phyloP scores from a whole-genome alignment of 352 stramenopile species.

The Globisporangium parvum region DNA sequence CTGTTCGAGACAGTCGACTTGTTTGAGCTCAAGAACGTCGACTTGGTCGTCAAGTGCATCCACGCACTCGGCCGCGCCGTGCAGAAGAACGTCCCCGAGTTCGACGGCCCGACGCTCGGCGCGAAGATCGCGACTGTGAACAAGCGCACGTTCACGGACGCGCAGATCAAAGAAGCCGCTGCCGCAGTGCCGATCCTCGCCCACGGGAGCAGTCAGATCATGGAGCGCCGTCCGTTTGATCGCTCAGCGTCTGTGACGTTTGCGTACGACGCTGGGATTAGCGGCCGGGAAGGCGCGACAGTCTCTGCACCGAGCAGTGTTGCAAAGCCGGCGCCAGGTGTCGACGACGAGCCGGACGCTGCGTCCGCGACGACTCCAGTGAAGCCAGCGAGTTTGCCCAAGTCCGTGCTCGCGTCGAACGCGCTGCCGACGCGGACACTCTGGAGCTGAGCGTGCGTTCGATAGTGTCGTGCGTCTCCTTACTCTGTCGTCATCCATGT shows the following conservation, averaged over 20 bases:
- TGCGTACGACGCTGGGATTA: conserved; percentile 42
- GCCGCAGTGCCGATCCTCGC: conserved; percentile 51
- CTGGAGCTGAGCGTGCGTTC: conserved; percentile 32
- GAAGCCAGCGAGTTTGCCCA: conserved; percentile 13
- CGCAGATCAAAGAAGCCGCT: conserved; percentile 56
- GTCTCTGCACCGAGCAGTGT: neutral
- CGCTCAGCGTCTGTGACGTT: conserved; percentile 67
- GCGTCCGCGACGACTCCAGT: neutral
- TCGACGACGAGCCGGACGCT: neutral
- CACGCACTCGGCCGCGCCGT: conserved; percentile 73
- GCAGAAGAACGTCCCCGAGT: conserved; percentile 72
- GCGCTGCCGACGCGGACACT: conserved; percentile 42
- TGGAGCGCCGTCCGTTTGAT: conserved; percentile 63
- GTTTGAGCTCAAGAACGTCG: conserved; percentile 85
- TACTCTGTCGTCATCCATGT: neutral
- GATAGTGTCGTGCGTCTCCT: too few species aligned
- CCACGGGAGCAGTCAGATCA: conserved; percentile 46
- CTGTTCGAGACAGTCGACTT: conserved; percentile 90
- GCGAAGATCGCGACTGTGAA: conserved; percentile 72
- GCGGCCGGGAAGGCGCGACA: conserved; percentile 11
- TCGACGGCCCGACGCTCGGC: conserved; percentile 55
- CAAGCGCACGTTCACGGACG: conserved; percentile 52
- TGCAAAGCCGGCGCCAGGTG: neutral
- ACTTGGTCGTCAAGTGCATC: conserved; percentile 80
- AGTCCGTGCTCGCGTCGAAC: conserved; percentile 20